Percentiles rank a stretch among this genome's conserved stretches.
Conservation (phyloP, 2,329 filamentous ascomycete species). For the Hyphodiscus sp. region DNA sequence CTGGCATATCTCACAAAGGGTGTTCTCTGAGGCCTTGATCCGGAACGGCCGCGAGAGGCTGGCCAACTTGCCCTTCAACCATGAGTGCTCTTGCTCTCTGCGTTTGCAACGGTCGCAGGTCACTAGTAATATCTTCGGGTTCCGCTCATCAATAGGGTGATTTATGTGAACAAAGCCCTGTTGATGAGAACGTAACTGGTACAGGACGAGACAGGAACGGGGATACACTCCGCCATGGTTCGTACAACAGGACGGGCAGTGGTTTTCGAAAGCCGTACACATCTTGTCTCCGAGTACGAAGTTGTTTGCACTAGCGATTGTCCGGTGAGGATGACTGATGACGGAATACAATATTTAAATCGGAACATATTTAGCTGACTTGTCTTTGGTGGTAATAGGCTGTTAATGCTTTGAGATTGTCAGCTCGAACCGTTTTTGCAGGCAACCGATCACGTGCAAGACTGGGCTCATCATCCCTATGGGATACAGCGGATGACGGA, state of each 20-base stretch:
- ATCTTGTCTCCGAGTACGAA: conserved; percentile 11
- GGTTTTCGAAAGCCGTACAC: conserved; percentile 11
- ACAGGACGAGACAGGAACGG: conserved; percentile 9
- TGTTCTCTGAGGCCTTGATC: conserved; percentile 16
- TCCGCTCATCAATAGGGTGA: conserved; percentile 13
- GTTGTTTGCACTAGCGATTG: conserved; percentile 11
- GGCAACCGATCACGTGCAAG: no score
- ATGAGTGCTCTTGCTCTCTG: conserved; percentile 13
- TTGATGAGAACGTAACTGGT: conserved; percentile 12
- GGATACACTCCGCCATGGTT: conserved; percentile 13
- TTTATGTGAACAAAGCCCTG: conserved; percentile 8
- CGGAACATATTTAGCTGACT: no score
- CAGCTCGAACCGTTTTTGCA: no score
- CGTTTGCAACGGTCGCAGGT: conserved; percentile 14
- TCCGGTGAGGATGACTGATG: conserved; percentile 5
- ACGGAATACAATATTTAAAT: conserved; percentile 8
- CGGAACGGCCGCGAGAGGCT: conserved; percentile 10
- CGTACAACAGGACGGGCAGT: conserved; percentile 14
- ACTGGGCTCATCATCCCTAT: no score
- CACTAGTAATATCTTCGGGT: conserved; percentile 14
- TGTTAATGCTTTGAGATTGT: no score
- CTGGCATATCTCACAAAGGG: conserved; percentile 17
- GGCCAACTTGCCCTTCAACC: conserved; percentile 13
- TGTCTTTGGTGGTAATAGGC: no score
- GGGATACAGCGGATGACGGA: no score